Percentiles rank a stretch among this genome's conserved stretches.
phyloP scores from a whole-genome alignment of 371 early-diverging fungal species.

The Umbelopsis sp. region DNA sequence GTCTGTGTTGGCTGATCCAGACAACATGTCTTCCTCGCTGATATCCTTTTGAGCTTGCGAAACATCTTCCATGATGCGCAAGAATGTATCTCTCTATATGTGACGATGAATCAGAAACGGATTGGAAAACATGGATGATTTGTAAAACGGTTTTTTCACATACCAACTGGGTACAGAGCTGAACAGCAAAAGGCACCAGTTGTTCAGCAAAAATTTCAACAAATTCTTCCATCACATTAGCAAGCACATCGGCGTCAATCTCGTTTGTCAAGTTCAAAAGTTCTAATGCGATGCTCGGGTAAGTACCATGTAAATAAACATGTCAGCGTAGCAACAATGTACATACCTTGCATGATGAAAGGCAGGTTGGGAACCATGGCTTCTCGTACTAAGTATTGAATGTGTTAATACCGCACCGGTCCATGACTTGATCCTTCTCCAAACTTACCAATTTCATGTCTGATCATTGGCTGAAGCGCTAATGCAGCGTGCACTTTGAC shows the following conservation, averaged over 20 bases:
- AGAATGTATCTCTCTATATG: constrained; percentile 66
- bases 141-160: background rate
- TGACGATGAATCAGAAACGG: background rate
- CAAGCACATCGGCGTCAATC: constrained; percentile 87
- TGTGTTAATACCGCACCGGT: background rate
- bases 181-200: constrained; percentile 86
- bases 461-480: constrained; percentile 77
- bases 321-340: background rate
- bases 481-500: constrained; percentile 85
- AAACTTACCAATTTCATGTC: constrained; percentile 59
- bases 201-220: constrained; percentile 89
- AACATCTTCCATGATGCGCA: constrained; percentile 77
- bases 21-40: constrained; percentile 32
- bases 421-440: background rate
- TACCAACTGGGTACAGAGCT: constrained; percentile 78
- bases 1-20: constrained; percentile 44
- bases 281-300: constrained; percentile 22
- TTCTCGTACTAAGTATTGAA: constrained; percentile 51
- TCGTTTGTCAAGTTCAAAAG: constrained; percentile 84
- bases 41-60: constrained; percentile 41
- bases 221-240: constrained; percentile 86
- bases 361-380: constrained; percentile 78
- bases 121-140: background rate
- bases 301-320: background rate
- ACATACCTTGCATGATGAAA: constrained; percentile 71